Evolutionary conservation across 106 monocot genomes (phyloP).

Genomic region (Dendrobium nobile): DNA sequence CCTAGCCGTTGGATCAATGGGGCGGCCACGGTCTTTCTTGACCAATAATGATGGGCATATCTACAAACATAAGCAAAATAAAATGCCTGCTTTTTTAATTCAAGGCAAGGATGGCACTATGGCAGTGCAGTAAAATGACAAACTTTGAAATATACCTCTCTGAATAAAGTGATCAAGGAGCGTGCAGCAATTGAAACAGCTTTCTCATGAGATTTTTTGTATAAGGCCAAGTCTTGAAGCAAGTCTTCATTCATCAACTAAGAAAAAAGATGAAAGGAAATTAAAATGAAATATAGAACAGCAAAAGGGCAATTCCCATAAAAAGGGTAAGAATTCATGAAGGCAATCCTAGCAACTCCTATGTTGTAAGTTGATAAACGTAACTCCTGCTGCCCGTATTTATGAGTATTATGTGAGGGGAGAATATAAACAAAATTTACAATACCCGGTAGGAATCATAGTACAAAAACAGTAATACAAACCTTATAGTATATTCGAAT

Average conservation of each 20-base stretch:
- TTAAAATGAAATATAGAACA: background rate
- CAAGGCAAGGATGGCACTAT: background rate
- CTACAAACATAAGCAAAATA: conserved; percentile 30
- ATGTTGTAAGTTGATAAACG: background rate
- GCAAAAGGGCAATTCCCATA: background rate
- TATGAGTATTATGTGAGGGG: background rate
- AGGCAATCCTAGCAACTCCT: background rate
- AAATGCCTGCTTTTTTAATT: background rate
- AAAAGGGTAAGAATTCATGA: background rate
- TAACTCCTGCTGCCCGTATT: background rate
- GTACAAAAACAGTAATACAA: background rate
- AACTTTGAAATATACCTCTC: conserved; percentile 49
- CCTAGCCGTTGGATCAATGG: conserved; percentile 74
- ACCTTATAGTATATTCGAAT: background rate
- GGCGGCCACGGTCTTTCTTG: conserved; percentile 91
- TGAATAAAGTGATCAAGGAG: conserved; percentile 79
- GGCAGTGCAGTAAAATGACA: background rate
- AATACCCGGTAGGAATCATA: background rate
- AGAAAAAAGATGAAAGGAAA: conserved; percentile 2
- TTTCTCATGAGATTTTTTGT: conserved; percentile 96
- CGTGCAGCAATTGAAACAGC: conserved; percentile 92
- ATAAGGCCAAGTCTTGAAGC: conserved; percentile 90
- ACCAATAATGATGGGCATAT: conserved; percentile 85
- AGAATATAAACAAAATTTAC: background rate
- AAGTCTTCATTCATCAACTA: conserved; percentile 98